A percentile compares a stretch with the other conserved stretches of the same genome.
These are phyloP conservation scores for Udeniomyces megalosporus DNA, from an alignment of 768 basidiomycete species.

Conservation along the genomic window DNA sequence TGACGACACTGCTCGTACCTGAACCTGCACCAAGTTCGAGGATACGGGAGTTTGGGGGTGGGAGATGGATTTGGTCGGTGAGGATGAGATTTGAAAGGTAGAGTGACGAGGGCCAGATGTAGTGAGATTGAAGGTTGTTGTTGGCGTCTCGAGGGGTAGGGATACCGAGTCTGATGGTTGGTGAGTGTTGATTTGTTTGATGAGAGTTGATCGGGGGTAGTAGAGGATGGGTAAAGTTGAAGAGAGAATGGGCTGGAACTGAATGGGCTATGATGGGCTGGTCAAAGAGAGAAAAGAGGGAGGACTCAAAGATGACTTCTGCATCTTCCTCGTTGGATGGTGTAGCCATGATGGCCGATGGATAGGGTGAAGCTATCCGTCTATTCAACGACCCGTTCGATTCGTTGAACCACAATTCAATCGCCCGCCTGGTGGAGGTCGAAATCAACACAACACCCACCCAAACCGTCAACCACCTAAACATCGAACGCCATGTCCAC, in stretches of 20 bases:
- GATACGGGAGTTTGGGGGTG: not conserved
- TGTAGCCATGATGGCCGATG: no score
- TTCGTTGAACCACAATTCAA: no score
- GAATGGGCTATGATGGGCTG: no score
- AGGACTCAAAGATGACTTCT: no score
- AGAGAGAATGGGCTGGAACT: not conserved
- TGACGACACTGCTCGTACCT: not conserved
- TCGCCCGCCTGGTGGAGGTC: no score
- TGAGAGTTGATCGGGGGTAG: not conserved
- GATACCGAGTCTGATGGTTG: not conserved
- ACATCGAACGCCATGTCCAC: no score
- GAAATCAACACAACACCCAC: not conserved
- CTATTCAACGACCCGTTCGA: no score
- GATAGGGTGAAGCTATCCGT: no score
- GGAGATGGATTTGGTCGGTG: not conserved
- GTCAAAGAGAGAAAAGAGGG: no score
- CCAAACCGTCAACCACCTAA: no score
- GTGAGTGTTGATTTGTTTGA: not conserved
- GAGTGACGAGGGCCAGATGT: conserved; percentile 9
- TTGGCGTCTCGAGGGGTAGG: not conserved
- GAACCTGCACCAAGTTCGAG: not conserved
- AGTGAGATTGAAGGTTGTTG: conserved; percentile 3
- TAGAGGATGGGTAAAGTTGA: not conserved
- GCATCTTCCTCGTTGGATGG: no score
- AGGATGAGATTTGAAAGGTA: conserved; percentile 5